Conservation (phyloP, 2,329 filamentous ascomycete genomes). For the Talaromyces sp. region DNA sequence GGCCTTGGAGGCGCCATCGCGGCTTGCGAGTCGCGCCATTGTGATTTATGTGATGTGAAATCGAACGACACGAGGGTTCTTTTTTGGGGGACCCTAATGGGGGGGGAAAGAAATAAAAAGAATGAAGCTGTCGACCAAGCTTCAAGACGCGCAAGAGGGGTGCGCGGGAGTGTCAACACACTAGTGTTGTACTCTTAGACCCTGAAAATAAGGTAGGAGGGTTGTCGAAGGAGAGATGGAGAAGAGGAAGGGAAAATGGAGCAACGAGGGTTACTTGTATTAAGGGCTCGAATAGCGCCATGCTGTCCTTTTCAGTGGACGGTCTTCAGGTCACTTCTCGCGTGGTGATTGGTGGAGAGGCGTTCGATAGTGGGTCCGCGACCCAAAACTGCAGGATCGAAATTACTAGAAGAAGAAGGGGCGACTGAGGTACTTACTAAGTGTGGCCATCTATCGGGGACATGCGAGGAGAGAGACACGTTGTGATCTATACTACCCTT, state of each 20-base stretch:
- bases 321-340: slow-evolving; percentile 44
- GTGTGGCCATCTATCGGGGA: too few relatives aligned
- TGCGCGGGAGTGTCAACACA: slow-evolving; percentile 20
- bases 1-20: slow-evolving; percentile 66
- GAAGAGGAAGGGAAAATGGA: slow-evolving; percentile 22
- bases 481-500: too few relatives aligned
- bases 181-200: slow-evolving; percentile 22
- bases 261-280: slow-evolving; percentile 36
- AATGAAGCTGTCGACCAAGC: slow-evolving; percentile 17
- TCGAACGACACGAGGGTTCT: not conserved
- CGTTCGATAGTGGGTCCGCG: slow-evolving; percentile 15
- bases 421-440: too few relatives aligned
- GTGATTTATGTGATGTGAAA: slow-evolving; percentile 32
- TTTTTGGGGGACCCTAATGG: not conserved
- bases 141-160: slow-evolving; percentile 10
- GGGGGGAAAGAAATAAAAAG: slow-evolving; percentile 9
- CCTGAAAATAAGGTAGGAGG: slow-evolving; percentile 14
- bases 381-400: slow-evolving; percentile 32
- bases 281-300: slow-evolving; percentile 39
- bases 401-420: slow-evolving; percentile 32
- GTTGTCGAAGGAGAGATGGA: slow-evolving; percentile 23
- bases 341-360: slow-evolving; percentile 35
- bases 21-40: slow-evolving; percentile 63
- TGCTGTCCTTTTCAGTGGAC: slow-evolving; percentile 46
- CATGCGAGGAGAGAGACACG: too few relatives aligned